Evolutionary conservation across 1,139 yeast genomes (phyloP).

Genomic region (Magnusiomyces paraingens): DNA sequence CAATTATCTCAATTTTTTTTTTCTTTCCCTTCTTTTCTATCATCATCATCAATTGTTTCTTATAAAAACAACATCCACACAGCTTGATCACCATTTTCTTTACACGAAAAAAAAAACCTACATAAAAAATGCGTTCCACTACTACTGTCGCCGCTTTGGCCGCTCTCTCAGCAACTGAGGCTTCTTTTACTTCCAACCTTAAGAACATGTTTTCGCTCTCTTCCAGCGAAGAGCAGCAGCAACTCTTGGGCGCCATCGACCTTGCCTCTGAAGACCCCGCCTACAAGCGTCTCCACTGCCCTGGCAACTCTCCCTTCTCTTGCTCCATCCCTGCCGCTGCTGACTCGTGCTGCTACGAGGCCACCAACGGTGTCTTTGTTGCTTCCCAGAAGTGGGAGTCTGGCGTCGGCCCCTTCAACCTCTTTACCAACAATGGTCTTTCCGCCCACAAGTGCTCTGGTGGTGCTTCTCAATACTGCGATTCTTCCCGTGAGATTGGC

Average conservation of each 20-base stretch:
- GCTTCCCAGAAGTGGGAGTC: slow-evolving; percentile 97
- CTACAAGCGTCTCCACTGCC: too few relatives aligned
- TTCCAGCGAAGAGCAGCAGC: too few relatives aligned
- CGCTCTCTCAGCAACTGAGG: too few relatives aligned
- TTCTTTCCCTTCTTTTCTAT: background rate
- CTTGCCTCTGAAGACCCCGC: too few relatives aligned
- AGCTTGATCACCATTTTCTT: background rate
- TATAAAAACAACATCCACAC: background rate
- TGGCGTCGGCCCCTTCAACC: slow-evolving; percentile 66
- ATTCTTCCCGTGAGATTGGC: slow-evolving; percentile 48
- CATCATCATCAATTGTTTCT: background rate
- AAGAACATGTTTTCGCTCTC: too few relatives aligned
- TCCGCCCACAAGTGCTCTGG: slow-evolving; percentile 86
- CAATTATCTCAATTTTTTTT: background rate
- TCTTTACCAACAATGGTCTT: slow-evolving; percentile 77
- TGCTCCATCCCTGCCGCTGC: slow-evolving; percentile 20
- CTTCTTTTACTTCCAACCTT: too few relatives aligned
- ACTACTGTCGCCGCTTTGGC: too few relatives aligned
- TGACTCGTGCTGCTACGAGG: slow-evolving; percentile 68
- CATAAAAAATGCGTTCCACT: too few relatives aligned
- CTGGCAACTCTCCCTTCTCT: slow-evolving; percentile 1
- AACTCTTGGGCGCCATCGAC: too few relatives aligned
- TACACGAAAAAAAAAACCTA: too few relatives aligned
- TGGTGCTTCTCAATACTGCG: slow-evolving; percentile 68
- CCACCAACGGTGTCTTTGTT: slow-evolving; percentile 77